Evolutionary conservation across 2,329 filamentous ascomycete genomes (phyloP).

Genomic region (Balansia obtecta): DNA sequence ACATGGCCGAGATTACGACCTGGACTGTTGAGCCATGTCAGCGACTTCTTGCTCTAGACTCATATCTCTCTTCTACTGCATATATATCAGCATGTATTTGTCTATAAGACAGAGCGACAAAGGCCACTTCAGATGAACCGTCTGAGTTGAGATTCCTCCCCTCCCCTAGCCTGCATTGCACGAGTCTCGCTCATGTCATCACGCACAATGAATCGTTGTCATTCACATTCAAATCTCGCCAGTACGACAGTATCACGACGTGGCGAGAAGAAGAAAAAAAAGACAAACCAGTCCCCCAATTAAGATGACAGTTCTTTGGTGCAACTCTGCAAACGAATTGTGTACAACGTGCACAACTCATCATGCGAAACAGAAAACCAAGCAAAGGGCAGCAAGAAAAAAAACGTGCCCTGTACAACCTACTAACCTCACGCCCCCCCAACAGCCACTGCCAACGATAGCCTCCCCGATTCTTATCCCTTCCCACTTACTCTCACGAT

Average conservation of each 20-base stretch:
- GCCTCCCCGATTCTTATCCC: slow-evolving; percentile 48
- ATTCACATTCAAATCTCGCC: neutral
- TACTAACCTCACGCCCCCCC: slow-evolving; percentile 18
- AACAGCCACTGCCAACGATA: slow-evolving; percentile 38
- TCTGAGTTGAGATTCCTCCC: neutral
- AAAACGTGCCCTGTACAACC: neutral
- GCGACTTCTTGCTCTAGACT: no score
- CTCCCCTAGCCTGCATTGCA: neutral
- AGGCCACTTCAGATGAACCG: neutral
- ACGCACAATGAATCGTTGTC: neutral
- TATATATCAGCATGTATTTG: no score
- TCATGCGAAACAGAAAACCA: neutral
- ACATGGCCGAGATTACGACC: no score
- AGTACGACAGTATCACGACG: neutral
- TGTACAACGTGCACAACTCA: neutral
- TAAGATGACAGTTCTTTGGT: neutral
- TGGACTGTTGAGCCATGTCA: no score
- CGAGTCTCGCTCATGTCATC: neutral
- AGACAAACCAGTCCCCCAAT: neutral
- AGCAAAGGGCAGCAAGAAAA: no score
- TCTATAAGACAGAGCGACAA: no score
- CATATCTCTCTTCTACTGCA: no score
- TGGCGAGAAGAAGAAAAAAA: neutral
- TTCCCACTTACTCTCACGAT: slow-evolving; percentile 40
- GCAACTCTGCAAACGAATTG: neutral